Base-by-base conservation (phyloP, 768 basidiomycete species). In the Mycena indigotica region DNA sequence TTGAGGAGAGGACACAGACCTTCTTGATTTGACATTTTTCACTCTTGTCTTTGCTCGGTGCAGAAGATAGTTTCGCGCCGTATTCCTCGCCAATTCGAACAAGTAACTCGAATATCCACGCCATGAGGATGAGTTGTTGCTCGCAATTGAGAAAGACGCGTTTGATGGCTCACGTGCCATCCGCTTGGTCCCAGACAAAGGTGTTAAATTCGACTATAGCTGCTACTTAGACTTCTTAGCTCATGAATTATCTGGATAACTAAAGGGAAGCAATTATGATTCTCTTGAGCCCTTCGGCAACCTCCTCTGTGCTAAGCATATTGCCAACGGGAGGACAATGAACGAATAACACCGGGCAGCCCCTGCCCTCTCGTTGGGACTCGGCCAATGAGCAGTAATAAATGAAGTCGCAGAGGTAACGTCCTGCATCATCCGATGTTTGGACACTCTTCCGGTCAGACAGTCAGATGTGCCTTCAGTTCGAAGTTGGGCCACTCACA, bases 351-450 rank as follows among this genome's bases (percentile, higher is more conserved):
- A 91, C 86, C 41, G 79, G 78, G 3, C 76, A 76, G 38, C 73
- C 73, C 17, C 75, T 72, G 1, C 74, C 73, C 19, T 70, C 75
- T 3, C 85, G 81, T 65, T 80, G 82, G 25, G 83, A 79, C 67
- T 89, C 88, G 4, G 87, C 87, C 25, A 90, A 78, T 10, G 87
- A 89, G 66, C 87, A 86, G 65, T 88, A 91, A 68, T 87, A 89
- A 57, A 86, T 81, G 69, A 87, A 91, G 72, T 91, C 89, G 67
- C 86, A 88, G 12, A 90, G 72, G 69, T 85, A 91, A 67, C 88
- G 86, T 0, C 88, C 89, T 16, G 88, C 85, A 66, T 91, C 89
- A 78, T 86, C 81, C 2, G 88, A 89, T 19, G 85, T 80, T 67
- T 86, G 84, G 21, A 89, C 84, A 72, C 85, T 79, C 86, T n/a